A percentile compares a stretch with the other conserved stretches of the same genome.
Evolutionary conservation across 495 filamentous ascomycete genomes (phyloP).

Genomic region (Hypomontagnella submonticulosa): DNA sequence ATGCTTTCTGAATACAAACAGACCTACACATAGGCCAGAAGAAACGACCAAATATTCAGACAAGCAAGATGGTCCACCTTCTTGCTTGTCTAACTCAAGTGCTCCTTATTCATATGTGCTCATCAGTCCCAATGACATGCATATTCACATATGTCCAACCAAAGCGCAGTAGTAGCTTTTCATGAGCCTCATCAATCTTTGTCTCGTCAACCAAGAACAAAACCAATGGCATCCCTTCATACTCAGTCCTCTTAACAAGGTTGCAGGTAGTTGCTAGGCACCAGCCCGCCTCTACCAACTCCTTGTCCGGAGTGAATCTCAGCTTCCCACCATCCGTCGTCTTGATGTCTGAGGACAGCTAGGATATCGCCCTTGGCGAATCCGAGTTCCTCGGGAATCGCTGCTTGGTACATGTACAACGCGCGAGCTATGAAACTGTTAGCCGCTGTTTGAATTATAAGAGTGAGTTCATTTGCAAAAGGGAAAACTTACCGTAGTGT

Average conservation of each 20-base stretch:
- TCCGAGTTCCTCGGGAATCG: constrained; percentile 92
- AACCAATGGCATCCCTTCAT: constrained; percentile 6
- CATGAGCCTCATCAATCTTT: constrained; percentile 34
- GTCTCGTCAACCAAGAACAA: constrained; percentile 31
- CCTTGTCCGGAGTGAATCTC: constrained; percentile 82
- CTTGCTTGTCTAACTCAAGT: constrained; percentile 18
- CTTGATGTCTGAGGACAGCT: constrained; percentile 89
- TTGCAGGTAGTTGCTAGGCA: constrained; percentile 97
- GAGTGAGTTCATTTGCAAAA: background rate
- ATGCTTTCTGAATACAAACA: constrained; percentile 18
- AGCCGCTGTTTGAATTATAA: constrained; percentile 18
- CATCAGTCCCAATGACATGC: constrained; percentile 17
- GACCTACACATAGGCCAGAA: constrained; percentile 16
- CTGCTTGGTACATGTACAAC: constrained; percentile 92
- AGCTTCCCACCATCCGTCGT: constrained; percentile 99
- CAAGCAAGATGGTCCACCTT: constrained; percentile 1
- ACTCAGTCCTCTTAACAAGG: constrained; percentile 61
- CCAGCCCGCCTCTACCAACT: constrained; percentile 75
- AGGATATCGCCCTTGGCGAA: constrained; percentile 94
- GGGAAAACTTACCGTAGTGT: constrained; percentile 82
- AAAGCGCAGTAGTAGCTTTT: constrained; percentile 8
- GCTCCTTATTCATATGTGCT: constrained; percentile 28
- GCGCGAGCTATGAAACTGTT: constrained; percentile 74
- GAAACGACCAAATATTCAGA: constrained; percentile 2
- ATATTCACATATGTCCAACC: constrained; percentile 21